Conservation (phyloP, 768 basidiomycete species). For the Leccinum longicurvipes region DNA sequence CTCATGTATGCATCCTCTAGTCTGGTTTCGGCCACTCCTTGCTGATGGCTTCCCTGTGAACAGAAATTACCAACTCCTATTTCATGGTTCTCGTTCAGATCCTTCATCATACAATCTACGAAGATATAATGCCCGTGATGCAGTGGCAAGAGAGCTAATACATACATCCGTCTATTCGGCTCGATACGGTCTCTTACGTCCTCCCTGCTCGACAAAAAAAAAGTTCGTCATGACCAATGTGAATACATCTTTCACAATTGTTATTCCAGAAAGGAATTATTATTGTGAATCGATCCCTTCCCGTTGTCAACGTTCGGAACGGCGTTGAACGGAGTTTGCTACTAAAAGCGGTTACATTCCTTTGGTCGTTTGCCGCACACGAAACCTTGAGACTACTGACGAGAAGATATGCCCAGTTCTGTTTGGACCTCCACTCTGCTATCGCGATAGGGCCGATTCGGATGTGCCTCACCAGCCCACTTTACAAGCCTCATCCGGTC, state of each 20-base stretch:
- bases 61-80: slow-evolving; percentile 18
- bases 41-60: not conserved
- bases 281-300: not conserved
- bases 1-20: slow-evolving; percentile 14
- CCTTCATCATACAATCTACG: slow-evolving; percentile 11
- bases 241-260: slow-evolving; percentile 4
- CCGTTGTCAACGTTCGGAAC: not conserved
- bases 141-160: slow-evolving; percentile 4
- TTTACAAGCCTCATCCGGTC: not conserved
- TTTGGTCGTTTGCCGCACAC: not conserved
- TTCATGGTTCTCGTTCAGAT: not conserved
- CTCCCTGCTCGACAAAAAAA: slow-evolving; percentile 3
- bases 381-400: not conserved
- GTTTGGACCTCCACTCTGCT: not conserved
- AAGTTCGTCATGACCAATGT: slow-evolving; percentile 2
- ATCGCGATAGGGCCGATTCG: not conserved
- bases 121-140: slow-evolving; percentile 11
- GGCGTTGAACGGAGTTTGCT: not conserved
- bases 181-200: slow-evolving; percentile 8
- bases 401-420: not conserved
- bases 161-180: slow-evolving; percentile 6
- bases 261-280: not conserved
- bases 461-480: not conserved
- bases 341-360: slow-evolving; percentile 3
- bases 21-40: not conserved